A percentile compares a stretch with the other conserved stretches of the same genome.
Evolutionary conservation across 306 rosid genomes (phyloP).

Genomic region (Luffa aegyptiaca): DNA sequence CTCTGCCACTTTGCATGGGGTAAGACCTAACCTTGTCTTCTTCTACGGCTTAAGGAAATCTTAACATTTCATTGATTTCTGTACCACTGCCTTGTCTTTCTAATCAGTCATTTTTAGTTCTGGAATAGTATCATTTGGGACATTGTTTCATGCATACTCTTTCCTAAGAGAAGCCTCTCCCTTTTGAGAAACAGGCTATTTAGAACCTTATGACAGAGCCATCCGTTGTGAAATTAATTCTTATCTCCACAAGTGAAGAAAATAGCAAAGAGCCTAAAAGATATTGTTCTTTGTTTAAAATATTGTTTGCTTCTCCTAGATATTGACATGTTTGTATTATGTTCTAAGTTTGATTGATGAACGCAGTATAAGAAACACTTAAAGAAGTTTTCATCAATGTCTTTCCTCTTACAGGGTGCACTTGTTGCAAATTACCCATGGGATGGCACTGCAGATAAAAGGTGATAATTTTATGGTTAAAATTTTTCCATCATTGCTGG

Average conservation of each 20-base stretch:
- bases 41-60: background rate
- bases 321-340: background rate
- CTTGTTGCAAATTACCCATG: slow-evolving; percentile 98
- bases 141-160: background rate
- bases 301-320: background rate
- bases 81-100: background rate
- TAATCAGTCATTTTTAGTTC: background rate
- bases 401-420: slow-evolving; percentile 54
- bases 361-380: background rate
- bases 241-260: background rate
- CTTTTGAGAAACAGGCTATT: background rate
- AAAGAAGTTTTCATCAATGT: background rate
- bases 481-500: background rate
- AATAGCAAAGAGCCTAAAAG: background rate
- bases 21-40: slow-evolving; percentile 25
- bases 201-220: background rate
- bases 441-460: slow-evolving; percentile 79
- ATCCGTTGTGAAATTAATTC: background rate
- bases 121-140: background rate
- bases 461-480: slow-evolving; percentile 27
- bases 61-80: background rate
- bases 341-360: background rate
- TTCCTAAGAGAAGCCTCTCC: background rate
- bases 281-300: background rate
- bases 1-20: slow-evolving; percentile 99